These are phyloP conservation scores for Fusarium redolens DNA, from an alignment of 2,329 filamentous ascomycete genomes.

Conservation along the genomic window DNA sequence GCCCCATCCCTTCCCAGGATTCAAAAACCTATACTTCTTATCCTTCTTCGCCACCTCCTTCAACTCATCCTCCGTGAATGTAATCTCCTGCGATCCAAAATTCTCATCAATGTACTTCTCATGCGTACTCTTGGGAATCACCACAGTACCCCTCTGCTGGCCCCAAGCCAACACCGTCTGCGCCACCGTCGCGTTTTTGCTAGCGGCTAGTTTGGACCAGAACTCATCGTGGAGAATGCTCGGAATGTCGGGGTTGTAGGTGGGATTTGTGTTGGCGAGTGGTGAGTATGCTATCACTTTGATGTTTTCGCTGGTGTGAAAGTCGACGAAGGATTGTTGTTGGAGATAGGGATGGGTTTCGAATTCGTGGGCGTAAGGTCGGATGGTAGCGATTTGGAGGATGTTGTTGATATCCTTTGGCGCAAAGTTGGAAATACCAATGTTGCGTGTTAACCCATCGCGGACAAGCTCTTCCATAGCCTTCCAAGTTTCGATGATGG, in stretches of 20 bases:
- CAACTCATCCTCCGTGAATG: conserved; percentile 47
- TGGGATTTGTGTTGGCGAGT: conserved; percentile 40
- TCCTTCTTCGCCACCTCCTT: conserved; percentile 44
- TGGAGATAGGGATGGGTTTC: conserved; percentile 72
- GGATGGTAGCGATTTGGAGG: conserved; percentile 48
- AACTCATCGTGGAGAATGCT: conserved; percentile 33
- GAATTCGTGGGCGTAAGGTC: conserved; percentile 45
- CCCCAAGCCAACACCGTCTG: conserved; percentile 41
- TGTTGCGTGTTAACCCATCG: conserved; percentile 40
- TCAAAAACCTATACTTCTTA: conserved; percentile 50
- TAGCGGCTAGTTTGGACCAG: conserved; percentile 27
- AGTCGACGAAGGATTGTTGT: conserved; percentile 44
- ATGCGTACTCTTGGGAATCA: conserved; percentile 38
- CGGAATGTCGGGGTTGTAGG: conserved; percentile 34
- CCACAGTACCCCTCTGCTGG: conserved; percentile 33
- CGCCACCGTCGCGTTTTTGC: conserved; percentile 38
- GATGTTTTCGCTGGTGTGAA: conserved; percentile 45
- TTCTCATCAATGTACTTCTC: conserved; percentile 38
- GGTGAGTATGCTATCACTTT: conserved; percentile 40
- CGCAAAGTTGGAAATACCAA: conserved; percentile 69
- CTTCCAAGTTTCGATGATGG: conserved; percentile 48
- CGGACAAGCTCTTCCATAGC: conserved; percentile 46
- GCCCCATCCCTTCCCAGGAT: conserved; percentile 54
- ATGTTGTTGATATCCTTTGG: conserved; percentile 61
- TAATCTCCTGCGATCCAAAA: conserved; percentile 24